Base-by-base conservation (phyloP, 148 eudicot genomes). In the Vaccinium darrowii region DNA sequence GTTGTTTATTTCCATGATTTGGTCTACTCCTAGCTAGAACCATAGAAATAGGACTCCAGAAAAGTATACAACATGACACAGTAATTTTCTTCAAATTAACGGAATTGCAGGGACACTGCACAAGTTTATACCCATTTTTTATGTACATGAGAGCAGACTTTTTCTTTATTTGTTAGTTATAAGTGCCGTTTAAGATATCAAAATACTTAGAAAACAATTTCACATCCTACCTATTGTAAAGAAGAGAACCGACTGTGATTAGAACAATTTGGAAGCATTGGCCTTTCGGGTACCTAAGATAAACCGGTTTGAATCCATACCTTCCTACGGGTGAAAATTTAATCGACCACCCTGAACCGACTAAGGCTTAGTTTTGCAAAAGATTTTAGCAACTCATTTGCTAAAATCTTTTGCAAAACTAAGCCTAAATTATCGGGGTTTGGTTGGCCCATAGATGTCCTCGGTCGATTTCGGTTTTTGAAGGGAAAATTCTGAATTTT, bases 1-100 rank as follows among this genome's bases (percentile, higher is more conserved):
- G 76, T 86, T 90, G 89, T 85, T 85, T 85, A 67, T 88, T 89
- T 86, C 84, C 76, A 86, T 85, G 81, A 23, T 62, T 88, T 79
- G 82, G 76, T 90, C 81, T 82, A 79, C 21, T 82, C 73, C 73
- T 67, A 23, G 73, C 73, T 67, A 67, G 73, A 27, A 67, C 36
- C 73, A 67, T 14, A 39, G 73, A 67, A 25, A 67, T 67, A 10
- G 73, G 33, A 67, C 36, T 25, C 73, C 11, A 67, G 73, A 27
- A 67, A 67, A 67, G 36, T 11, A 67, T 25, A 67, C 73, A 67
- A 27, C 15, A 25, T 67, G 36, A 67, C 73, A 11, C 15, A 0
- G 25, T 67, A 25, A 27, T 67, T 25, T 67, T 67, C 27, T 21
- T 25, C 14, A 67, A 67, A 25, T 27, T 25, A 67, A 67, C 12